These are phyloP conservation scores for Omphalotus guepiniiformis DNA, from an alignment of 768 basidiomycete species.

Conservation along the genomic window DNA sequence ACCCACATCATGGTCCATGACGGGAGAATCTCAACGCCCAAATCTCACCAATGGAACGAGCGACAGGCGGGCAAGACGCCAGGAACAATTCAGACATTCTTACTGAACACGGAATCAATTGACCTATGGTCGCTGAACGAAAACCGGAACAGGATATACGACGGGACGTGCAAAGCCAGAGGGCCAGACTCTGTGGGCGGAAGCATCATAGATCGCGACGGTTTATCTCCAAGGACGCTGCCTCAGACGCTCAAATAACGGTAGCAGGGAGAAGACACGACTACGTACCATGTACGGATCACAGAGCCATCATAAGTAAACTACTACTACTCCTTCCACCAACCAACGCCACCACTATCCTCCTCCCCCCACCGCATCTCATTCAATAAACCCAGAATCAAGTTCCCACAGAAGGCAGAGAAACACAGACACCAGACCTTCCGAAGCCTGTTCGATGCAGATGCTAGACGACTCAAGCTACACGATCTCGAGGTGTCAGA, in stretches of 20 bases:
- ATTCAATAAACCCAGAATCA: neutral
- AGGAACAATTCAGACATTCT: slow-evolving; percentile 6
- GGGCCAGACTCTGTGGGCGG: slow-evolving; percentile 2
- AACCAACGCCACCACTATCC: neutral
- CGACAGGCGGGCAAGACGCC: slow-evolving; percentile 1
- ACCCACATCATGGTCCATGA: slow-evolving; percentile 13
- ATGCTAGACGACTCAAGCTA: neutral
- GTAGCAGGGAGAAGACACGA: too few relatives aligned
- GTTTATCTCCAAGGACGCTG: too few relatives aligned
- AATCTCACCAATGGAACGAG: slow-evolving; percentile 5
- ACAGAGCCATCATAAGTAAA: neutral
- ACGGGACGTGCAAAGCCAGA: slow-evolving; percentile 15
- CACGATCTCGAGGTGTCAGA: neutral
- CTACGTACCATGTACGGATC: too few relatives aligned
- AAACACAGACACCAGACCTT: neutral
- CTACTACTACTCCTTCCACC: neutral
- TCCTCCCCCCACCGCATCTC: too few relatives aligned
- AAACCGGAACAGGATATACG: slow-evolving; percentile 8
- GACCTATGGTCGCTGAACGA: slow-evolving; percentile 15
- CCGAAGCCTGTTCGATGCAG: neutral
- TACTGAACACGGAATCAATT: slow-evolving; percentile 4
- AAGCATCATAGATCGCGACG: too few relatives aligned
- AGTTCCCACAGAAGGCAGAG: neutral
- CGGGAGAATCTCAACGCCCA: slow-evolving; percentile 18
- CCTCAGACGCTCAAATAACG: too few relatives aligned